Evolutionary conservation across 1,139 yeast species (phyloP), one percentile per base, ranked within the genome.

Genomic region (Candida gigantensis): DNA sequence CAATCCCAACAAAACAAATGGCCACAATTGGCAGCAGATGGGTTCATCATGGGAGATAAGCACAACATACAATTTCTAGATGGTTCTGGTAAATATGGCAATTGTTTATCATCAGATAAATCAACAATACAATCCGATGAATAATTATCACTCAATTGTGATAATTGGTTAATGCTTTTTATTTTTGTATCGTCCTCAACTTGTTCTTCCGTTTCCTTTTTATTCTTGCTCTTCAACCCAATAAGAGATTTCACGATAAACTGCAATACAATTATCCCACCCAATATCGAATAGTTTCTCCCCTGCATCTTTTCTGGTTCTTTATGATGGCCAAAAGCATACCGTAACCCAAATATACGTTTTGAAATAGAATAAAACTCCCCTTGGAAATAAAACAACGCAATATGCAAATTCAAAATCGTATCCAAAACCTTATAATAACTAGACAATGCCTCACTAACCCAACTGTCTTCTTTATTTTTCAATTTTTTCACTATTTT

Each of bases 1-100:
- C 98, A 92, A 5, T 71, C 73, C 97, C 97, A 92, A 60, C 98
- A 92, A 57, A 86, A 90, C 12, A 87, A 44, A 57, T 92, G 98
- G 0, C 98, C 98, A 61, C 98, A 92, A 7, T 82, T 77, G 0
- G 95, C 89, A 40, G 89, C 79, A 1, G 95, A 71, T 1, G 98
- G 97, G 44, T 85, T 78, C 2, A 67, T 70, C 95, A 92, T 86
- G 12, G 75, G 69, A 5, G 86, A 81, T 24, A 90, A 68, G 55
- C 98, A 92, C 25, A 92, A 68, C 70, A 89, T 84, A 55, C 98
- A 92, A 32, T 74, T 70, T 35, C 97, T 68, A 1, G 95, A 80
- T 24, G 65, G 63, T 37, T 72, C 80, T 0, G 92, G 85, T 17
- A 92, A 77, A 53, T 79, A 90, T 2, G 88, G 83, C 40, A 90